Percentiles rank a stretch among this genome's conserved stretches.
phyloP scores from a whole-genome alignment of 2,329 filamentous ascomycete species.

The Fusarium fujikuroi region DNA sequence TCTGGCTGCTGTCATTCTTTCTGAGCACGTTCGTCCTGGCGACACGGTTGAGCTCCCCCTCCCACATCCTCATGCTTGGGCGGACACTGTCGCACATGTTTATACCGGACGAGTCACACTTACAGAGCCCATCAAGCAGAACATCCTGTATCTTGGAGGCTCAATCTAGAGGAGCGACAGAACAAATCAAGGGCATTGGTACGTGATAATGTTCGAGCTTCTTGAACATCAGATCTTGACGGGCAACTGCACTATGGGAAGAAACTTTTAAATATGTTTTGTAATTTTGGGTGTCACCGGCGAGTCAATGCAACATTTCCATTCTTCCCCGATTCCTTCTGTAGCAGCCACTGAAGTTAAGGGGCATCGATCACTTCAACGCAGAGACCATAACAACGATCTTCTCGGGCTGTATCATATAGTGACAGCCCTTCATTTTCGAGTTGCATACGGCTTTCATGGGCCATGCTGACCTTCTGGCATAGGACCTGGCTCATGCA shows the following conservation, averaged over 20 bases:
- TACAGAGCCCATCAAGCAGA: slow-evolving; percentile 60
- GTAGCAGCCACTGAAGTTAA: not conserved
- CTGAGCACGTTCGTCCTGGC: slow-evolving; percentile 60
- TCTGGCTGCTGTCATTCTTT: slow-evolving; percentile 65
- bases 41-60: slow-evolving; percentile 68
- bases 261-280: not conserved
- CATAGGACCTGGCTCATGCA: not conserved
- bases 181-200: too few species aligned
- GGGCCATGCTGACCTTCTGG: not conserved
- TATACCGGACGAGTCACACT: slow-evolving; percentile 62
- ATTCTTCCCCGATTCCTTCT: not conserved
- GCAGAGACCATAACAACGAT: not conserved
- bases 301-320: not conserved
- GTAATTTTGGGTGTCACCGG: slow-evolving; percentile 1
- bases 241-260: not conserved
- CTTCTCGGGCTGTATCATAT: not conserved
- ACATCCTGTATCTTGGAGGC: slow-evolving; percentile 67
- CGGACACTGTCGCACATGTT: slow-evolving; percentile 63
- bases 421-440: not conserved
- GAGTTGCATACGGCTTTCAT: not conserved
- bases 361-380: not conserved
- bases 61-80: slow-evolving; percentile 67
- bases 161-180: slow-evolving; percentile 48
- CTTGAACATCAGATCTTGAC: not conserved
- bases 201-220: not conserved